Percentiles rank a stretch among this genome's conserved stretches.
phyloP scores from a whole-genome alignment of 352 stramenopile genomes.

The Phytophthora hybrid region DNA sequence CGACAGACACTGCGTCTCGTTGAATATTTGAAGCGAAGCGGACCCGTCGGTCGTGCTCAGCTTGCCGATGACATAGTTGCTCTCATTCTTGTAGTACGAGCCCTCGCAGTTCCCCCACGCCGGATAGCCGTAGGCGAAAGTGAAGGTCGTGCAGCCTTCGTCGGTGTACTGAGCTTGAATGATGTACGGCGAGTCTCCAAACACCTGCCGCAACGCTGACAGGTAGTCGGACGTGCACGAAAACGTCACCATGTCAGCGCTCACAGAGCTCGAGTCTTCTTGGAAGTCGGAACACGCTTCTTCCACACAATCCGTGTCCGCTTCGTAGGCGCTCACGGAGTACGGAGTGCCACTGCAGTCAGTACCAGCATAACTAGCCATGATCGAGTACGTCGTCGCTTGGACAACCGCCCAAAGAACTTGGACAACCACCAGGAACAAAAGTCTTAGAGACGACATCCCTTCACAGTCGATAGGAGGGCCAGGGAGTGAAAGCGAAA shows the following conservation, averaged over 20 bases:
- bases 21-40: conserved; percentile 25
- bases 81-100: conserved; percentile 22
- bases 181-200: conserved; percentile 22
- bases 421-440: background rate
- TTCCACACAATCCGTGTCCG: background rate
- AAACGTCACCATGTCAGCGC: background rate
- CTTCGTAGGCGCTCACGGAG: background rate
- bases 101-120: conserved; percentile 19
- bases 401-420: background rate
- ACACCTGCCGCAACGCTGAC: background rate
- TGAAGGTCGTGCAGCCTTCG: conserved; percentile 10
- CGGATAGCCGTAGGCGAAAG: conserved; percentile 1
- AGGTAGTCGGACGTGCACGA: background rate
- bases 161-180: conserved; percentile 12
- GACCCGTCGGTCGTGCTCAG: conserved; percentile 24
- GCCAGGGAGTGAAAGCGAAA: background rate
- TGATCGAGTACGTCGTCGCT: background rate
- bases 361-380: background rate
- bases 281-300: background rate
- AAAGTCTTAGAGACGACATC: background rate
- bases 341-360: background rate
- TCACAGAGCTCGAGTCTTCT: background rate
- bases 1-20: conserved; percentile 5
- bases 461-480: background rate
- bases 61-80: conserved; percentile 21